phyloP scores from a whole-genome alignment of 768 basidiomycete species.

The Filobasidium floriforme region DNA sequence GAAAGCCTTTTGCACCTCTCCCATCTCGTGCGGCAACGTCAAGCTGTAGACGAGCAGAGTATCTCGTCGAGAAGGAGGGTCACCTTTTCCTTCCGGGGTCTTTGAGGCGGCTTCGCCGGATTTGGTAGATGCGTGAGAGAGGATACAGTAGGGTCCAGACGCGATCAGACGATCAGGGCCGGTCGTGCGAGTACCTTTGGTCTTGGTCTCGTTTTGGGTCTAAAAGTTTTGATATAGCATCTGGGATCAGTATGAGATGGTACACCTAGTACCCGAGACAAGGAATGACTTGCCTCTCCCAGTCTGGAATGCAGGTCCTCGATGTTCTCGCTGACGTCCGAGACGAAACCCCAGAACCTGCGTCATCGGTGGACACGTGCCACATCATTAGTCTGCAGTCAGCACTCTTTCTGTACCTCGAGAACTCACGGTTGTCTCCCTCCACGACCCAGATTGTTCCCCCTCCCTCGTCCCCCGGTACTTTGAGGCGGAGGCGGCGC shows the following conservation, averaged over 20 bases:
- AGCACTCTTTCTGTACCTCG: background rate
- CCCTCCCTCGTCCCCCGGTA: background rate
- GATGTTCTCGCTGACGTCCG: slow-evolving; percentile 20
- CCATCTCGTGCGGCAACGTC: slow-evolving; percentile 19
- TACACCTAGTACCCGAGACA: too few species aligned
- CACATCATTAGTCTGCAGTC: background rate
- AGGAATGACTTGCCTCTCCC: slow-evolving; percentile 14
- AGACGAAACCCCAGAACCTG: slow-evolving; percentile 24
- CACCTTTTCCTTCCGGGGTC: slow-evolving; percentile 2
- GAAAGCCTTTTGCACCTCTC: slow-evolving; percentile 25
- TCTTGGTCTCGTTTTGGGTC: slow-evolving; percentile 24
- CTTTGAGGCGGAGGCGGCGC: background rate
- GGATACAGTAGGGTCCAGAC: slow-evolving; percentile 19
- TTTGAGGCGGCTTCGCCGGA: background rate
- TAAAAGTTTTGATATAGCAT: background rate
- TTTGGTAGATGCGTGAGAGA: slow-evolving; percentile 13
- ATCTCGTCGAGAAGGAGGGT: slow-evolving; percentile 8
- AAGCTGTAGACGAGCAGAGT: slow-evolving; percentile 15
- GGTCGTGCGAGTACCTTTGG: slow-evolving; percentile 20
- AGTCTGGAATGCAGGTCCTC: slow-evolving; percentile 15
- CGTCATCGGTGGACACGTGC: background rate
- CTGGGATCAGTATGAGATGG: background rate
- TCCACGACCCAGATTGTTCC: slow-evolving; percentile 9
- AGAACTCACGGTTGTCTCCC: slow-evolving; percentile 19
- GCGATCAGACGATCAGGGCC: slow-evolving; percentile 20